Evolutionary conservation across 257 asterid genomes (phyloP).

Genomic region (Solanum corneliomulleri): DNA sequence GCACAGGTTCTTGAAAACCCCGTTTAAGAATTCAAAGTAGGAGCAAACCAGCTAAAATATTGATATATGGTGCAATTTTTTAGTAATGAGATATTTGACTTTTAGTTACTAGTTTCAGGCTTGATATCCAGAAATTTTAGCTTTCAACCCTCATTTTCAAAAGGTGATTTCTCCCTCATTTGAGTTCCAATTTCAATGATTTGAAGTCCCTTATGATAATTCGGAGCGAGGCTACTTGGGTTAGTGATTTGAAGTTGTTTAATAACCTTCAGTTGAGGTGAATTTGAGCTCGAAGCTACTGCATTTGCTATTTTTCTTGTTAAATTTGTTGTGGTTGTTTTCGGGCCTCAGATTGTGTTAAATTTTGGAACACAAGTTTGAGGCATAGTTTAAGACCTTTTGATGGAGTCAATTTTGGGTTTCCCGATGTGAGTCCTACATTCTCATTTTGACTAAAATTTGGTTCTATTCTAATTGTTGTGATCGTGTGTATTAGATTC

Average conservation of each 20-base stretch:
- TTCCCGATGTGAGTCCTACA: not conserved
- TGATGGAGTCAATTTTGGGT: not conserved
- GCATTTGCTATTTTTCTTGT: too few species aligned
- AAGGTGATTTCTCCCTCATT: too few species aligned
- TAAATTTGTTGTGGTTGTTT: not conserved
- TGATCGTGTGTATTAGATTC: too few species aligned
- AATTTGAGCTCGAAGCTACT: not conserved
- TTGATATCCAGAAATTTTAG: too few species aligned
- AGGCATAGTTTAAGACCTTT: not conserved
- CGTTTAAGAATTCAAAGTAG: not conserved
- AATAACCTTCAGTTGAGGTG: not conserved
- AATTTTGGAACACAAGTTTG: too few species aligned
- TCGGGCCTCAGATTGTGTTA: not conserved
- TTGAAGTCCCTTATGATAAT: not conserved
- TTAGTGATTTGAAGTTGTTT: too few species aligned
- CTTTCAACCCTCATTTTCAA: not conserved
- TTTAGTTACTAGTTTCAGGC: too few species aligned
- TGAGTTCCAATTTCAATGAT: not conserved
- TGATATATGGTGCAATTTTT: not conserved
- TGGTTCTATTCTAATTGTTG: not conserved
- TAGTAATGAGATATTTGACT: not conserved
- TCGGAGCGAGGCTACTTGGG: not conserved
- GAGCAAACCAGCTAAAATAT: not conserved
- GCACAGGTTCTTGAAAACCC: too few species aligned
- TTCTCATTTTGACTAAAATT: not conserved